Base-by-base conservation (phyloP, 2,329 filamentous ascomycete species). In the Macrophomina tecta region DNA sequence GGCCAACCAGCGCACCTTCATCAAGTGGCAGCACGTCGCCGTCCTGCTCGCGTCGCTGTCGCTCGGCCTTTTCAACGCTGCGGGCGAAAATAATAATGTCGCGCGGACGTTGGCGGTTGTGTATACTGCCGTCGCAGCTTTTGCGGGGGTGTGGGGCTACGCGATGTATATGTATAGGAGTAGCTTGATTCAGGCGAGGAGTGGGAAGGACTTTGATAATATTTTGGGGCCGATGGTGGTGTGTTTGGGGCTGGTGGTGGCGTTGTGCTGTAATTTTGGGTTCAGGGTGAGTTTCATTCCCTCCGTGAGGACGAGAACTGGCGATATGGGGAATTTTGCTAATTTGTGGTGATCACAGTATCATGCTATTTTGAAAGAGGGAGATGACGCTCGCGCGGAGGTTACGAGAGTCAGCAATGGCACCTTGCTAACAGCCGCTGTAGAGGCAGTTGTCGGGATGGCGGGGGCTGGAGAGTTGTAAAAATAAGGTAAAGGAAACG, bases 1-100 rank as follows among this genome's bases (percentile, higher is more conserved):
- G 67, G 95, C 95, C 65, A 99, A 99, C 79, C 94, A 99, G 81
- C 90, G 95, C 69, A 99, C 95, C 0, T 99, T 97, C 77, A 90
- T 99, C 79, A 98, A 97, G 80, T 99, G 95, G 95, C 92, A 98
- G 82, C 94, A 98, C 78, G 93, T 99, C 74, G 90, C 89, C 69
- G 88, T 99, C 58, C 85, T 99, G 14, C 88, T 99, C 30, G 94
- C 93, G 45, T 89, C 90, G 28, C 81, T 99, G 36, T 92, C 92
- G 0, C 82, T 99, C 12, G 92, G 90, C 28, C 82, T 99, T 34
- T 97, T 94, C 81, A 94, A 97, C 72, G 93, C 94, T 0, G 94
- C 94, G 0, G 91, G 92, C 6, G 83, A 89, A 71, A 74, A 83
- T 67, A 92, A 96, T 77, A 83, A 83, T n/a, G 79, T 97, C 38